phyloP scores from a whole-genome alignment of 2,329 filamentous ascomycete species.

The Verticillium zaregamsianum region DNA sequence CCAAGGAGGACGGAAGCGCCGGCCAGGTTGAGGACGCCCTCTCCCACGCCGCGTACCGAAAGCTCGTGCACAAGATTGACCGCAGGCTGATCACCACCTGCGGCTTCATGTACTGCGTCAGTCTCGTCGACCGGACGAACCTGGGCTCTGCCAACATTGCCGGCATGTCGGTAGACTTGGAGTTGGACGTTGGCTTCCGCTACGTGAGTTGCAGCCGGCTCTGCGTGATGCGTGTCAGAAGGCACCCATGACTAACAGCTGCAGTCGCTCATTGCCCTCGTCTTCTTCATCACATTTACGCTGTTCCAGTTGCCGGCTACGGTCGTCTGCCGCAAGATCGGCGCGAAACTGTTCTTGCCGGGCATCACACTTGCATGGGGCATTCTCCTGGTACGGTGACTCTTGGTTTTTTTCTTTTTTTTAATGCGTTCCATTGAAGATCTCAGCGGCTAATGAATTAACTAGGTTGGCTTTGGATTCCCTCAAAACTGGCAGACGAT shows the following conservation, averaged over 20 bases:
- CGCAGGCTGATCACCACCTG: not conserved
- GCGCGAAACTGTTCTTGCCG: slow-evolving; percentile 13
- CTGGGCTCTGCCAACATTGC: slow-evolving; percentile 12
- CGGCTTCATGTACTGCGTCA: slow-evolving; percentile 14
- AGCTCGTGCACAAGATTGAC: slow-evolving; percentile 4
- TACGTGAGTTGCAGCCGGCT: slow-evolving; percentile 7
- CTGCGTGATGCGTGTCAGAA: not conserved
- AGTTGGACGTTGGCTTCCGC: slow-evolving; percentile 9
- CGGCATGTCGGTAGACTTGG: slow-evolving; percentile 11
- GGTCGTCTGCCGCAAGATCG: slow-evolving; percentile 14
- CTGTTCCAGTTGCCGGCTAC: slow-evolving; percentile 14
- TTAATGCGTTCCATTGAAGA: slow-evolving; percentile 2
- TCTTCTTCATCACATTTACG: slow-evolving; percentile 16
- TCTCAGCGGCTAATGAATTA: slow-evolving; percentile 9
- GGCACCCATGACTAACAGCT: not conserved
- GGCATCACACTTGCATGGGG: slow-evolving; percentile 15
- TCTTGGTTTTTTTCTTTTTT: no score
- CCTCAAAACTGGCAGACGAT: not conserved
- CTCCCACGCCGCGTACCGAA: not conserved
- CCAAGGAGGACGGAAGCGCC: not conserved
- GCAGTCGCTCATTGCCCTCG: slow-evolving; percentile 7
- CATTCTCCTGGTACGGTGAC: slow-evolving; percentile 1
- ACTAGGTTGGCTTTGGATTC: slow-evolving; percentile 9
- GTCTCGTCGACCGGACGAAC: slow-evolving; percentile 15
- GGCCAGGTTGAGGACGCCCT: not conserved